A percentile compares a stretch with the other conserved stretches of the same genome.
Conservation (phyloP, 768 basidiomycete species). For the Paxillus ammoniavirescens region DNA sequence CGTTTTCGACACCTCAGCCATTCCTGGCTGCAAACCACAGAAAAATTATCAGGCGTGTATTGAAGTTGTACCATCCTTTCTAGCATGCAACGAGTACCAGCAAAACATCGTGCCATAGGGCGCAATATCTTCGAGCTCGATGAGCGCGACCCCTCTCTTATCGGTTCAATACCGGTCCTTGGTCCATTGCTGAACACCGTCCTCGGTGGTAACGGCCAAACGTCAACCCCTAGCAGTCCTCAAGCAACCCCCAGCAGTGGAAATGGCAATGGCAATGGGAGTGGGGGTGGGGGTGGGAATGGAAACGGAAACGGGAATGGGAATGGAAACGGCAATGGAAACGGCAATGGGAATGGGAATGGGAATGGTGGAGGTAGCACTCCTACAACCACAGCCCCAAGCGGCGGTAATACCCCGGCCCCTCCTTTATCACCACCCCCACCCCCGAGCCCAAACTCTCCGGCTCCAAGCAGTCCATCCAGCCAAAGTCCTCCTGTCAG, state of each 20-base stretch:
- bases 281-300: background rate
- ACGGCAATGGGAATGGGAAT: background rate
- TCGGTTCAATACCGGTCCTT: constrained; percentile 41
- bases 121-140: constrained; percentile 21
- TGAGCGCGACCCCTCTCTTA: constrained; percentile 39
- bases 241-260: background rate
- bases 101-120: constrained; percentile 10
- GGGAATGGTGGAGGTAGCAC: background rate
- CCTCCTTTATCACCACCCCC: background rate
- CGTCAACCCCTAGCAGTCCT: constrained; percentile 3
- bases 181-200: constrained; percentile 36
- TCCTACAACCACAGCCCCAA: background rate
- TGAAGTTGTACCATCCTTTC: constrained; percentile 6
- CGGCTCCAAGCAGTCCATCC: background rate
- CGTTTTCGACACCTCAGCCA: constrained; percentile 9
- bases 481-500: background rate
- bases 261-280: background rate
- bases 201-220: constrained; percentile 21
- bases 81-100: constrained; percentile 13
- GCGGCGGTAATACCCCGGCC: background rate
- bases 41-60: background rate
- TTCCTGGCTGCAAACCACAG: background rate
- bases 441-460: background rate
- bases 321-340: background rate
- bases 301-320: background rate